phyloP scores from a whole-genome alignment of 2,329 filamentous ascomycete species.

The Apiospora kogelbergensis region DNA sequence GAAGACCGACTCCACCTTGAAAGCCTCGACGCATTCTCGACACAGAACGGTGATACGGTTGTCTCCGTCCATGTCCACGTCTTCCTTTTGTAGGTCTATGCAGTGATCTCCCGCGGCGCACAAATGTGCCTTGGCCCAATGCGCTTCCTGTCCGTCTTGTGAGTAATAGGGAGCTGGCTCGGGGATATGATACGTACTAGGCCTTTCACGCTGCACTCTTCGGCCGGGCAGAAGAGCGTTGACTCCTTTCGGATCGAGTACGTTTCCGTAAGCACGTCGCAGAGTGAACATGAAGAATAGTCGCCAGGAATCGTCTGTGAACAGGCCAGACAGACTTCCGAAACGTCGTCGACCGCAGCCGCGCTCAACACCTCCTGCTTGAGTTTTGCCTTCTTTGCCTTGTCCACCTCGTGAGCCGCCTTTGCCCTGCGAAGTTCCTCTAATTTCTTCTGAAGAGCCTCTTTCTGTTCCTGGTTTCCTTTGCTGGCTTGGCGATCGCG shows the following conservation, averaged over 20 bases:
- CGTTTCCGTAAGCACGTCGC: conserved; percentile 40
- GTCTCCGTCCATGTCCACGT: conserved; percentile 37
- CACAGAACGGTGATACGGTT: conserved; percentile 37
- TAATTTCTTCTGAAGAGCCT: conserved; percentile 36
- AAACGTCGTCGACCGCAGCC: conserved; percentile 32
- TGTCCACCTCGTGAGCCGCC: conserved; percentile 37
- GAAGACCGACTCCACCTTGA: conserved; percentile 38
- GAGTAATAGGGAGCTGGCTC: conserved; percentile 19
- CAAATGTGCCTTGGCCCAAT: conserved; percentile 38
- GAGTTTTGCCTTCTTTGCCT: conserved; percentile 30
- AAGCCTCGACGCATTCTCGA: conserved; percentile 38
- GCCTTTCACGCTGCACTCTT: conserved; percentile 39
- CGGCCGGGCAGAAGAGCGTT: conserved; percentile 44
- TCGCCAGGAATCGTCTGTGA: conserved; percentile 31
- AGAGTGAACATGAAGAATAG: conserved; percentile 44
- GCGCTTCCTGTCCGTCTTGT: conserved; percentile 34
- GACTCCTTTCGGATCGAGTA: conserved; percentile 36
- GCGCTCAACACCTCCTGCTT: conserved; percentile 43
- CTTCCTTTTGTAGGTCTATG: conserved; percentile 38
- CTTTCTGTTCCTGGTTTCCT: conserved; percentile 35
- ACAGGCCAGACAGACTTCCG: conserved; percentile 43
- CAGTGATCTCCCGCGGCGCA: conserved; percentile 43
- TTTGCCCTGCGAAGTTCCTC: conserved; percentile 49
- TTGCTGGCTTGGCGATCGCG: conserved; percentile 32
- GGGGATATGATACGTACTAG: conserved; percentile 36